Evolutionary conservation across 768 basidiomycete species (phyloP).

Genomic region (Rhodocollybia butyracea): DNA sequence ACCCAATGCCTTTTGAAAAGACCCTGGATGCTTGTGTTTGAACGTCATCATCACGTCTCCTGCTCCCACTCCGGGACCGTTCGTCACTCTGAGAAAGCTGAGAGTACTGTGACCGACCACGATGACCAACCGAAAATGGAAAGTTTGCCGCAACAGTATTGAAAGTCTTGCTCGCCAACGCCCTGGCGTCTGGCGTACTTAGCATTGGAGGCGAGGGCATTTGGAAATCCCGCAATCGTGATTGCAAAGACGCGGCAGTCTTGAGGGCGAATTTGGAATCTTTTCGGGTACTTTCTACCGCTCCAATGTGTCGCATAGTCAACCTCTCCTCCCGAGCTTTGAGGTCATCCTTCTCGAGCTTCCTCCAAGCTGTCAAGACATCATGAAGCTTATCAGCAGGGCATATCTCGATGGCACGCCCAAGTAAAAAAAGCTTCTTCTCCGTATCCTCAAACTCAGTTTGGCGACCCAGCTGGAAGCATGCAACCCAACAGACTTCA

Average conservation of each 20-base stretch:
- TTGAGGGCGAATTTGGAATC: constrained; percentile 15
- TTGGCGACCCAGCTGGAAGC: constrained; percentile 84
- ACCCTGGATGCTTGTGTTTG: constrained; percentile 74
- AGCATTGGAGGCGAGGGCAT: constrained; percentile 68
- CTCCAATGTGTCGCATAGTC: constrained; percentile 19
- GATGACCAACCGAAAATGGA: constrained; percentile 56
- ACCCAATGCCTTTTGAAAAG: constrained; percentile 89
- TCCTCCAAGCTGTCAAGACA: constrained; percentile 75
- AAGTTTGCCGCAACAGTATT: constrained; percentile 72
- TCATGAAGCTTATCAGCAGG: constrained; percentile 77
- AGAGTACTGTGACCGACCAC: constrained; percentile 34
- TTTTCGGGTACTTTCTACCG: constrained; percentile 6
- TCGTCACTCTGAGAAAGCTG: constrained; percentile 37
- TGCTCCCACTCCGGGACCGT: constrained; percentile 36
- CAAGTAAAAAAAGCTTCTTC: constrained; percentile 69
- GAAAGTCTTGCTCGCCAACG: constrained; percentile 77
- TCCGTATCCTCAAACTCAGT: constrained; percentile 67
- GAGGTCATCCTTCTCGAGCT: constrained; percentile 65
- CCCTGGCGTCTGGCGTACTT: constrained; percentile 75
- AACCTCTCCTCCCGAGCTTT: constrained; percentile 44
- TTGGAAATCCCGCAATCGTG: constrained; percentile 61
- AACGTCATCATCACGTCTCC: constrained; percentile 55
- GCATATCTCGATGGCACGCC: constrained; percentile 82
- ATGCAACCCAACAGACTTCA: constrained; percentile 88
- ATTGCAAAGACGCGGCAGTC: constrained; percentile 46